A percentile compares a stretch with the other conserved stretches of the same genome.
These are phyloP conservation scores for Talaromyces marneffei DNA, from an alignment of 2,329 filamentous ascomycete species.

Conservation along the genomic window DNA sequence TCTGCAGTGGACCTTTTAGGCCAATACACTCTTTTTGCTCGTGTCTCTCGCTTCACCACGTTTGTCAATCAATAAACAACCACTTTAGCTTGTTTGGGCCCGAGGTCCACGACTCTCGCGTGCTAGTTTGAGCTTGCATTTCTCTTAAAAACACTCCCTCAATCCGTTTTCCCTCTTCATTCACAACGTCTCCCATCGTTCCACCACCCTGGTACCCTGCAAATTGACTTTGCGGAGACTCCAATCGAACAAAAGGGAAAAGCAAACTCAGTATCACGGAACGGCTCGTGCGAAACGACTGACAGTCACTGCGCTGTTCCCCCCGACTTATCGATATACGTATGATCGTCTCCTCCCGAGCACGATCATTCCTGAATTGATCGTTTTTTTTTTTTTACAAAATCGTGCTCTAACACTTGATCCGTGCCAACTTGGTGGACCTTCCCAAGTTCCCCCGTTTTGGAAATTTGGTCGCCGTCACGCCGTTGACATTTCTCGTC, in stretches of 20 bases:
- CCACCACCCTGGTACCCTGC: background rate
- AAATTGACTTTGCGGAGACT: constrained; percentile 7
- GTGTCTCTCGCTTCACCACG: constrained; percentile 8
- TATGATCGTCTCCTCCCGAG: constrained; percentile 8
- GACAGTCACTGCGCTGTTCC: background rate
- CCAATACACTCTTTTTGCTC: constrained; percentile 10
- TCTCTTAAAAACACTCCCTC: background rate
- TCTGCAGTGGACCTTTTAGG: constrained; percentile 9
- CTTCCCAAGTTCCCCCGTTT: background rate
- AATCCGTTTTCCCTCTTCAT: background rate
- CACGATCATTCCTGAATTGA: constrained; percentile 10
- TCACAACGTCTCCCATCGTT: background rate
- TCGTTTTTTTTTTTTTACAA: constrained; percentile 2
- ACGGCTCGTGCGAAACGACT: constrained; percentile 3
- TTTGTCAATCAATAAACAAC: constrained; percentile 2
- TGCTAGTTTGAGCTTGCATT: background rate
- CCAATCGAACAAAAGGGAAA: background rate
- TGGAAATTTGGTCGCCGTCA: constrained; percentile 18
- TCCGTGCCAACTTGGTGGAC: constrained; percentile 12
- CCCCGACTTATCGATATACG: background rate
- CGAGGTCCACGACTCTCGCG: background rate
- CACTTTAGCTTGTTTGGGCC: background rate
- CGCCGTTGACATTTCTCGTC: constrained; percentile 23
- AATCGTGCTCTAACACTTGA: constrained; percentile 8
- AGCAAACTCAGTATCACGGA: background rate